Evolutionary conservation across 2,329 filamentous ascomycete species (phyloP), one percentile per base, ranked within the genome.

Genomic region (Aspergillus aculeatinus): DNA sequence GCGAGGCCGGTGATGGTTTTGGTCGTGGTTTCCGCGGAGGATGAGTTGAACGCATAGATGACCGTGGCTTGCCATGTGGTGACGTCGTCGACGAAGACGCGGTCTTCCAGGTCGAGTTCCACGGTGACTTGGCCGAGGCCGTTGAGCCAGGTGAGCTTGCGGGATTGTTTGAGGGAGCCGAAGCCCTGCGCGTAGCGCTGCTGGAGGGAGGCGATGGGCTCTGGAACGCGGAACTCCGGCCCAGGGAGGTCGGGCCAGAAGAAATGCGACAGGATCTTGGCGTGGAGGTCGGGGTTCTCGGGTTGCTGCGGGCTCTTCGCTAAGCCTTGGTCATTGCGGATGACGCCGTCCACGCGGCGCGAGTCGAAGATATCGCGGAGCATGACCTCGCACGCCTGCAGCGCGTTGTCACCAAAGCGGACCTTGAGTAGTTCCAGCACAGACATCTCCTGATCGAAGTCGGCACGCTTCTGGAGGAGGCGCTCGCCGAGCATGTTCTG

Each of bases 351-450:
- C 60, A 96, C 85, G 48, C 86, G 84, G 62, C 84, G 83, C 1
- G 92, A 96, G 70, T 97, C 93, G 65, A 90, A 85, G 39, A 98
- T 90, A 73, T 99, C 95, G 64, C 89, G 91, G 59, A 99, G 85
- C 95, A 99, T 99, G 69, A 99, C 95, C 72, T 99, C 94, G 75
- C 93, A 97, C 52, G 91, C 90, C 73, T 98, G 95, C 50, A 99
- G 80, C 16, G 91, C 87, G 29, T 85, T 83, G 65, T 97, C 92
- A 25, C 94, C 94, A 59, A 97, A 93, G 9, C 93, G 87, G 62
- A 91, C 84, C 78, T 97, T 97, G 60, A 99, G 83, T 10, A 98
- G 83, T 59, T 94, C 88, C 5, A 98, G 83, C 4, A 97, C 90
- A 58, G 90, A 89, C 57, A 91, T 85, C 75, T 91, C 95, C 73